Evolutionary conservation across 2,329 filamentous ascomycete genomes (phyloP).

Genomic region (Aspergillus neotritici): DNA sequence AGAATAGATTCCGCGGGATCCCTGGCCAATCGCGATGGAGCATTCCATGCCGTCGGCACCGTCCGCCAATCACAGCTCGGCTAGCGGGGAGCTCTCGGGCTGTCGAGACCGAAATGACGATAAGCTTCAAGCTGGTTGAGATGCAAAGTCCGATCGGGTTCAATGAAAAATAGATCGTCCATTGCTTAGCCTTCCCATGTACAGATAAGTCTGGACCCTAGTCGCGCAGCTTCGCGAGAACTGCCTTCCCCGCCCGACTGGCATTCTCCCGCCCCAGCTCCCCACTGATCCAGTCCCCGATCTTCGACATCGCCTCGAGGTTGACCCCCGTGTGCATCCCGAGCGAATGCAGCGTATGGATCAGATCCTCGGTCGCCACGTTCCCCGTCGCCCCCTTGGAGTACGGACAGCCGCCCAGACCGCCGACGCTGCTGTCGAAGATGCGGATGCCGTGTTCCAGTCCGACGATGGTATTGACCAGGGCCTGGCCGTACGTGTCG

Average conservation of each 20-base stretch:
- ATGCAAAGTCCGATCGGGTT: too few relatives aligned
- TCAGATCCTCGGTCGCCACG: slow-evolving; percentile 58
- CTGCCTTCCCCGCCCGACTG: slow-evolving; percentile 51
- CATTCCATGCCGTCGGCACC: too few relatives aligned
- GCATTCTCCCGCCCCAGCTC: slow-evolving; percentile 50
- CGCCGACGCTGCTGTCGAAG: slow-evolving; percentile 60
- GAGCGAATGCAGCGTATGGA: slow-evolving; percentile 56
- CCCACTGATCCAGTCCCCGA: slow-evolving; percentile 53
- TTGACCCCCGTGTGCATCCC: slow-evolving; percentile 57
- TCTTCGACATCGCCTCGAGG: slow-evolving; percentile 49
- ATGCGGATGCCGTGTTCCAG: slow-evolving; percentile 59
- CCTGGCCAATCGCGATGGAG: too few relatives aligned
- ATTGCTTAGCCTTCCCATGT: too few relatives aligned
- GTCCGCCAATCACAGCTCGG: too few relatives aligned
- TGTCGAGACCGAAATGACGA: too few relatives aligned
- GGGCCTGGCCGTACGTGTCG: slow-evolving; percentile 60
- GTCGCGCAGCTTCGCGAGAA: slow-evolving; percentile 35
- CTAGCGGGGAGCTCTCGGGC: too few relatives aligned
- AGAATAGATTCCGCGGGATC: too few relatives aligned
- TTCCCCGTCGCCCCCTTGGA: slow-evolving; percentile 62
- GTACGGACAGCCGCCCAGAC: slow-evolving; percentile 60
- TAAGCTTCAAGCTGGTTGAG: too few relatives aligned
- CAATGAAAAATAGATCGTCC: too few relatives aligned
- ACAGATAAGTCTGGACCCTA: neutral
- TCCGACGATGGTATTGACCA: slow-evolving; percentile 58